These are phyloP conservation scores for Canavalia gladiata DNA, from an alignment of 306 rosid genomes.

Conservation along the genomic window DNA sequence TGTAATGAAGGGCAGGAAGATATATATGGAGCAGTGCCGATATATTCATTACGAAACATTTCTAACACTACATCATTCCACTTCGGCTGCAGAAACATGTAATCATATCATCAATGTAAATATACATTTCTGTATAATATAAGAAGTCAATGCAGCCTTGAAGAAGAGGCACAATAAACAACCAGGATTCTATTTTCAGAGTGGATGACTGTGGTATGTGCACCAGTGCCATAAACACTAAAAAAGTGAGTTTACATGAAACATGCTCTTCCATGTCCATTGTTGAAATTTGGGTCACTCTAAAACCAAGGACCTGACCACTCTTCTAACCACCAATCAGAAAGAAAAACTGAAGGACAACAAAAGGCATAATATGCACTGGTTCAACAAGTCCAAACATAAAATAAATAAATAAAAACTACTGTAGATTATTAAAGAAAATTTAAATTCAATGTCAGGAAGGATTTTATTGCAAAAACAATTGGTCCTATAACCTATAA, in stretches of 20 bases:
- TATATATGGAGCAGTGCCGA: constrained; percentile 84
- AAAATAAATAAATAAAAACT: background rate
- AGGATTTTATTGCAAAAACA: background rate
- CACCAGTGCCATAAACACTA: constrained; percentile 22
- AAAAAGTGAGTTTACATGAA: constrained; percentile 10
- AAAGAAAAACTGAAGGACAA: background rate
- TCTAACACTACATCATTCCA: constrained; percentile 80
- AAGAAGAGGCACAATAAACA: constrained; percentile 17
- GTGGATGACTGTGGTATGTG: constrained; percentile 8
- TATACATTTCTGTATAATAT: constrained; percentile 9
- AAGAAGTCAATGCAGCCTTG: background rate
- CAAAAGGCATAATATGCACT: constrained; percentile 3
- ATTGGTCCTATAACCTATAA: background rate
- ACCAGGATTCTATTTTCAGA: constrained; percentile 12
- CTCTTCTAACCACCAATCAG: constrained; percentile 4
- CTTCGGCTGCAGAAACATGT: constrained; percentile 74
- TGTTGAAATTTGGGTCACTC: constrained; percentile 17
- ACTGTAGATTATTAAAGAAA: background rate
- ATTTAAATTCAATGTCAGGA: background rate
- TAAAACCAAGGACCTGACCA: background rate
- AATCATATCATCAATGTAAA: constrained; percentile 36
- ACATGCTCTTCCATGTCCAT: constrained; percentile 3
- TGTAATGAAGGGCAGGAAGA: constrained; percentile 85
- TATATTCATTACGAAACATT: constrained; percentile 86
- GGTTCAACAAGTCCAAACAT: background rate